Evolutionary conservation across 257 asterid genomes (phyloP), one percentile per base, ranked within the genome.

Genomic region (Solanum sitiens): DNA sequence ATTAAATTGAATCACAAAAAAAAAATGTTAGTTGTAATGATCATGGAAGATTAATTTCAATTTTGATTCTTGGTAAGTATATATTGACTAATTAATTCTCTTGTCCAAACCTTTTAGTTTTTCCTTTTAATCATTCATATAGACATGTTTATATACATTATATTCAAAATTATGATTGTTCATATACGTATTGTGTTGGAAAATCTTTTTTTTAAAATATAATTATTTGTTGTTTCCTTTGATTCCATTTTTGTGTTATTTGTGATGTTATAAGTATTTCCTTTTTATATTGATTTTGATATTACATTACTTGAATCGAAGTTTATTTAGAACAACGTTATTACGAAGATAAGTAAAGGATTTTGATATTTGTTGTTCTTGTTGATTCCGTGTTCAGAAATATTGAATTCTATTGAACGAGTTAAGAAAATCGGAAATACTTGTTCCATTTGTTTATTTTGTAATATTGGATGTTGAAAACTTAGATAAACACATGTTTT

Each of bases 11-110:
- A 75, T 88, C 85, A 87, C 63, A 18, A 56, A 80, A 37, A 89
- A 86, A 94, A 92, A 45, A 88, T n/a, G 33, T 76, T 79, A 86
- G 72, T 59, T 53, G 50, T 35, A 59, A 45, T 72, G 50, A 65
- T 37, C 45, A 44, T 87, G 65, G 50, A 37, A 16, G 44, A 32
- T 45, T 65, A 30, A 70, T 70, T 68, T 71, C 77, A 30, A 16
- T 32, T 71, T 72, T 72, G 15, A 33, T 72, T 72, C 4, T 72
- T 72, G 44, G 44, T 79, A 79, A 27, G 89, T 89, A 73, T 37
- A 90, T 86, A 33, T 72, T 67, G 10, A 56, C 5, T 56, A 56
- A 68, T 37, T 37, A n/a, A n/a, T 56, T 45, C 70, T 74, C 86
- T 86, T 73, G 56, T 85, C 73, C 86, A 82, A 86, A 89, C 90